These are phyloP conservation scores for Lophiostoma macrostomum DNA, from an alignment of 495 filamentous ascomycete genomes.

Conservation along the genomic window DNA sequence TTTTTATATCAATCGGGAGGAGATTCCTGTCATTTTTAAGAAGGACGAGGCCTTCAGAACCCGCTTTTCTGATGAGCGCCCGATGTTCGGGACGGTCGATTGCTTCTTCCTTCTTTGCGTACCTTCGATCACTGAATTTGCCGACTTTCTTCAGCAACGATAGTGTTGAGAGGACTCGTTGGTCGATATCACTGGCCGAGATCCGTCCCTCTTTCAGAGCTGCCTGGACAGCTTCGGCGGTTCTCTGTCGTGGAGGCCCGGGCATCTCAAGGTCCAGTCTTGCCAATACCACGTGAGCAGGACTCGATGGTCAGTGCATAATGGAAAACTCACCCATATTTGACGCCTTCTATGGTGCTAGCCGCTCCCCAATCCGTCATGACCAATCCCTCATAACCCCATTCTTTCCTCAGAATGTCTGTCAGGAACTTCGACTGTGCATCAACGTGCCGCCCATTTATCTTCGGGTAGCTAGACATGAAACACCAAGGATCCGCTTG, in stretches of 20 bases:
- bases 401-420: slow-evolving; percentile 62
- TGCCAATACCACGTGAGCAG: not conserved
- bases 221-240: not conserved
- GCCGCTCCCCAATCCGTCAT: slow-evolving; percentile 63
- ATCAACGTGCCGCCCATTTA: slow-evolving; percentile 65
- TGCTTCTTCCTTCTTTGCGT: not conserved
- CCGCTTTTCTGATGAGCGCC: slow-evolving; percentile 5
- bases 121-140: slow-evolving; percentile 4
- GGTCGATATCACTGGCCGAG: not conserved
- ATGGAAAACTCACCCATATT: not conserved
- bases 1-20: slow-evolving; percentile 1
- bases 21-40: slow-evolving; percentile 26
- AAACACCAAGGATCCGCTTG: slow-evolving; percentile 60
- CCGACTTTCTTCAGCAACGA: not conserved
- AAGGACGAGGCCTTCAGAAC: slow-evolving; percentile 28
- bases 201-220: not conserved
- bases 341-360: slow-evolving; percentile 5
- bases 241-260: slow-evolving; percentile 1
- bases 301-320: not conserved
- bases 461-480: slow-evolving; percentile 46
- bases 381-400: slow-evolving; percentile 63
- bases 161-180: not conserved
- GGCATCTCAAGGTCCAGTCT: slow-evolving; percentile 10
- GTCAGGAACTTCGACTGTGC: slow-evolving; percentile 60
- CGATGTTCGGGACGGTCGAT: slow-evolving; percentile 5